phyloP scores from a whole-genome alignment of 306 rosid genomes.

The Castanea mollissima region DNA sequence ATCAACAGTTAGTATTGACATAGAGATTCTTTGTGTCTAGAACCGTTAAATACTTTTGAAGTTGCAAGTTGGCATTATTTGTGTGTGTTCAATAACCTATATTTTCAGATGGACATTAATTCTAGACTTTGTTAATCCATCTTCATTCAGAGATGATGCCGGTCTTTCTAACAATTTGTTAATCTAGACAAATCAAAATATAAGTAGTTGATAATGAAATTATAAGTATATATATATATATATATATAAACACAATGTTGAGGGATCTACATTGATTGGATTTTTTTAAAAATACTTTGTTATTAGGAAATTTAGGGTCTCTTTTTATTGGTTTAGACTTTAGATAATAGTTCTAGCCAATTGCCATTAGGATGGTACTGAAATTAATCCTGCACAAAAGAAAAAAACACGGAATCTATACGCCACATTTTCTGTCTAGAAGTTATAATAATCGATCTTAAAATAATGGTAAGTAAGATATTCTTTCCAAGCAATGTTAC shows the following conservation, averaged over 20 bases:
- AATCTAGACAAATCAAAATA: background rate
- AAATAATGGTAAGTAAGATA: background rate
- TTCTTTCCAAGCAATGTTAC: background rate
- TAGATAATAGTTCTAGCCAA: background rate
- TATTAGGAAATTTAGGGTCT: background rate
- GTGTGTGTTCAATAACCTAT: too few relatives aligned
- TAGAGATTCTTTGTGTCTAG: too few relatives aligned
- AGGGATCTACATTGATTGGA: background rate
- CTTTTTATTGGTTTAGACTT: background rate
- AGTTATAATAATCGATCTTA: background rate
- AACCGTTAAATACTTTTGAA: too few relatives aligned
- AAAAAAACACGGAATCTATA: background rate
- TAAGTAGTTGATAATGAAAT: background rate
- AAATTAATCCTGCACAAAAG: too few relatives aligned
- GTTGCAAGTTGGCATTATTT: too few relatives aligned
- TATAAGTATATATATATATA: too few relatives aligned
- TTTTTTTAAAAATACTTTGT: background rate
- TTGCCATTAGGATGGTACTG: too few relatives aligned
- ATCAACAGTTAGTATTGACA: too few relatives aligned
- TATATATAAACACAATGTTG: too few relatives aligned
- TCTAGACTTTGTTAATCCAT: background rate
- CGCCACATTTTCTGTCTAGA: background rate
- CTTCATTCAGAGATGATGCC: background rate
- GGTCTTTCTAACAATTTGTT: background rate
- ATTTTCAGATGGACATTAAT: background rate